Percentiles rank a stretch among this genome's conserved stretches.
Conservation (phyloP, 352 stramenopile genomes). For the Ophiocytium majus region DNA sequence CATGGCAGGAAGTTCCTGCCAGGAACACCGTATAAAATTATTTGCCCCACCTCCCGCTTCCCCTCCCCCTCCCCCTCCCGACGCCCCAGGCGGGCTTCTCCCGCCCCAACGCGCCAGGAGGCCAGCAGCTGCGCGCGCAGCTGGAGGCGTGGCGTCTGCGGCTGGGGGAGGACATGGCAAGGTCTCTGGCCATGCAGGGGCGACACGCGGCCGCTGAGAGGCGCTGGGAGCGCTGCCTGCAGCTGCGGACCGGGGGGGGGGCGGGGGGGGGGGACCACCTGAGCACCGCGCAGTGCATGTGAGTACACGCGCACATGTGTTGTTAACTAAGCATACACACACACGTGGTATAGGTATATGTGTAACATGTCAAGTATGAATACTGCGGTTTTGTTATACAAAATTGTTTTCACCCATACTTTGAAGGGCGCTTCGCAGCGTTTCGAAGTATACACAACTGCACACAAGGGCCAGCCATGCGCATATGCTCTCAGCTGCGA, state of each 20-base stretch:
- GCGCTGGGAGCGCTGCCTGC: neutral
- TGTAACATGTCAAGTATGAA: too few species aligned
- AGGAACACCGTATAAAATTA: neutral
- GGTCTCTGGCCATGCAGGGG: neutral
- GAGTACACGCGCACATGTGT: too few species aligned
- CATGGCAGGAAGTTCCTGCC: neutral
- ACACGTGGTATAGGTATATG: too few species aligned
- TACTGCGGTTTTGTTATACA: too few species aligned
- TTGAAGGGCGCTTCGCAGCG: too few species aligned
- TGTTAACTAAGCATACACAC: too few species aligned
- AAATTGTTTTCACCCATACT: too few species aligned
- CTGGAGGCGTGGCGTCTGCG: neutral
- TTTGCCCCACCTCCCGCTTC: neutral
- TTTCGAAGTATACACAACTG: too few species aligned
- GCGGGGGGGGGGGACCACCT: neutral
- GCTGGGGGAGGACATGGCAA: slow-evolving; percentile 5
- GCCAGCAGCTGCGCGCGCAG: neutral
- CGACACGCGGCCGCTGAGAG: neutral
- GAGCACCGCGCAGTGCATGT: slow-evolving; percentile 2
- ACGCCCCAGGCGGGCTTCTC: neutral
- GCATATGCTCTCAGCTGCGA: too few species aligned
- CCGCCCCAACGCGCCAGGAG: neutral
- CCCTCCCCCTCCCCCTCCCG: neutral
- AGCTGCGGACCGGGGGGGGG: neutral
- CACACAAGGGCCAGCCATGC: too few species aligned